Conservation (phyloP, 2,329 filamentous ascomycete species). For the Fusarium circinatum region DNA sequence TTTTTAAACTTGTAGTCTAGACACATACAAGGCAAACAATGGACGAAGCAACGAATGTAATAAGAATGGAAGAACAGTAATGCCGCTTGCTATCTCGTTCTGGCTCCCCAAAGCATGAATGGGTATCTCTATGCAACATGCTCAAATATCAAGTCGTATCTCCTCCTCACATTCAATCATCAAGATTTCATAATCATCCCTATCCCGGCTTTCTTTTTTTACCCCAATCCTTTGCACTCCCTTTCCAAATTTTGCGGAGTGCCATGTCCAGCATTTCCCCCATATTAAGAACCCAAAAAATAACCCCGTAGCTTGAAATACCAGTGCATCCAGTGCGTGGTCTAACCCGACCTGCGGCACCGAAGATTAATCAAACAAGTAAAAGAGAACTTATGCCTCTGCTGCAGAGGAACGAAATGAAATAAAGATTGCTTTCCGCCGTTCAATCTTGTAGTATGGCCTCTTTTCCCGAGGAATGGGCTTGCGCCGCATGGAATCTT, state of each 20-base stretch:
- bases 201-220: background rate
- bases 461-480: slow-evolving; percentile 25
- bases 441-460: slow-evolving; percentile 15
- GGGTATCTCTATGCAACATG: slow-evolving; percentile 50
- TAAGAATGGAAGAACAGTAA: slow-evolving; percentile 37
- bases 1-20: background rate
- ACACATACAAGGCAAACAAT: background rate
- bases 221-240: slow-evolving; percentile 31
- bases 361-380: slow-evolving; percentile 31
- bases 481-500: slow-evolving; percentile 43
- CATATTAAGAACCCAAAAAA: slow-evolving; percentile 24
- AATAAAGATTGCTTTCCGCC: background rate
- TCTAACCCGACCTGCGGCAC: slow-evolving; percentile 45
- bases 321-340: slow-evolving; percentile 45
- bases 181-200: slow-evolving; percentile 40
- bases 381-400: slow-evolving; percentile 1
- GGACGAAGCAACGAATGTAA: background rate
- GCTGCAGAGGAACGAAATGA: slow-evolving; percentile 3
- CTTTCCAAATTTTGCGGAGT: slow-evolving; percentile 25
- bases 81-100: slow-evolving; percentile 46
- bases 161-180: slow-evolving; percentile 39
- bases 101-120: slow-evolving; percentile 42
- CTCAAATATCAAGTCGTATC: slow-evolving; percentile 38
- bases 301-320: slow-evolving; percentile 33
- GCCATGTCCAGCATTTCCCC: slow-evolving; percentile 43